phyloP scores from a whole-genome alignment of 1,284 basidiomycete genomes.

The Trichosporon sp. region DNA sequence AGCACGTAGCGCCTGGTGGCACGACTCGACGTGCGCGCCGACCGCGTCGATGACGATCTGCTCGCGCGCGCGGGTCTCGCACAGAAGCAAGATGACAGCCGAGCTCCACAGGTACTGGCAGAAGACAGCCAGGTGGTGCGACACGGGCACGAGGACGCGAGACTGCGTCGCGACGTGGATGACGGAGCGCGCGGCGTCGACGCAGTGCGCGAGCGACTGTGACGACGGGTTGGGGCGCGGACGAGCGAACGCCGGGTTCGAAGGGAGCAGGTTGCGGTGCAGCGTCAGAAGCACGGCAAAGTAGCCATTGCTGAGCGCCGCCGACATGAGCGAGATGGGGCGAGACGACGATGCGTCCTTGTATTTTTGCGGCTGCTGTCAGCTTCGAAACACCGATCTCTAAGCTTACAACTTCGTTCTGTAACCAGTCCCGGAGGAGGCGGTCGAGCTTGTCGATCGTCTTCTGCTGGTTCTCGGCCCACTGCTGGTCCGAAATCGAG shows the following conservation, averaged over 20 bases:
- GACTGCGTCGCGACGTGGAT: slow-evolving; percentile 82
- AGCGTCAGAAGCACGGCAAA: slow-evolving; percentile 84
- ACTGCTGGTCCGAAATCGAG: slow-evolving; percentile 64
- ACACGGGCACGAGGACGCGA: slow-evolving; percentile 78
- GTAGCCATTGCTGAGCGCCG: slow-evolving; percentile 85
- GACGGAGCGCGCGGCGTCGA: slow-evolving; percentile 54
- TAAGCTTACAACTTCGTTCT: slow-evolving; percentile 59
- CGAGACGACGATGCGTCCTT: slow-evolving; percentile 47
- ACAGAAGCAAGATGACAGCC: slow-evolving; percentile 80
- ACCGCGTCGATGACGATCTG: slow-evolving; percentile 68
- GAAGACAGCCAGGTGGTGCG: slow-evolving; percentile 86
- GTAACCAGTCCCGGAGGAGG: slow-evolving; percentile 77
- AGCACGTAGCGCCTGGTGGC: slow-evolving; percentile 69
- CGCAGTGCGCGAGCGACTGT: slow-evolving; percentile 49
- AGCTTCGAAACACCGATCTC: not conserved
- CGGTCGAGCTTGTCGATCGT: slow-evolving; percentile 74
- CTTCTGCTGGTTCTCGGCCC: slow-evolving; percentile 69
- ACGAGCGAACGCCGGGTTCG: slow-evolving; percentile 47
- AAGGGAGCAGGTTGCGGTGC: slow-evolving; percentile 77
- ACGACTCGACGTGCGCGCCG: slow-evolving; percentile 77
- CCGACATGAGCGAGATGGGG: slow-evolving; percentile 64
- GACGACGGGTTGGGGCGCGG: slow-evolving; percentile 52
- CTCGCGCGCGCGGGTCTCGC: slow-evolving; percentile 78
- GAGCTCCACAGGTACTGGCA: slow-evolving; percentile 89
- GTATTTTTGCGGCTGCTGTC: slow-evolving; percentile 67